Evolutionary conservation across 1,284 basidiomycete genomes (phyloP), one percentile per base, ranked within the genome.

Genomic region (Coniferiporia weirii): DNA sequence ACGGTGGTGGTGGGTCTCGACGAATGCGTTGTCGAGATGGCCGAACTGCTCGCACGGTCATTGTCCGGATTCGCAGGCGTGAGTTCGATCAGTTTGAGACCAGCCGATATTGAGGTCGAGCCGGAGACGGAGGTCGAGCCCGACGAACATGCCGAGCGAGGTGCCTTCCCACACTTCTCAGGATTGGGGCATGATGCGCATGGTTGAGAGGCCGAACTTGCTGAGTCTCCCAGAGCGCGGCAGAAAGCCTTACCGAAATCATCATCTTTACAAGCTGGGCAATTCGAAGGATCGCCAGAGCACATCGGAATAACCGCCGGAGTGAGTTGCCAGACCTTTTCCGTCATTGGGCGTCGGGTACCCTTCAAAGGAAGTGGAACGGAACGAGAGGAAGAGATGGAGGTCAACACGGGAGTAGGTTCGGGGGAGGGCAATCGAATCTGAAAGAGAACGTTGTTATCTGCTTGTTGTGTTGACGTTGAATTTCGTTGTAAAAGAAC

Each of bases 241-340:
- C 93, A 95, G 70, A 95, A 95, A 20, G 92, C 92, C 68, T 87
- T 88, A 20, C 92, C 92, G 64, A 92, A 92, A 20, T 79, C 78
- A 70, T 93, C 91, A 65, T 89, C 85, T 10, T 84, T 85, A 67
- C 90, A 93, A 9, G 89, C 91, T 61, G 80, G 69, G 68, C 90
- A 93, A 70, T 92, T 91, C 8, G 76, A 73, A 3, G 82, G 82
- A 64, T 84, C 82, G 9, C 82, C 82, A 13, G 82, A 80, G 67
- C 82, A 84, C 13, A 66, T 73, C 13, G 79, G 78, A 19, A 62
- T 46, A 54, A 50, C 9, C 40, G 52, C 19, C 22, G 60, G 40
- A 40, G 48, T 52, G 40, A 52, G 34, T 22, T 57, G 52, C 56
- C 56, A 57, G 22, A 58, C 46, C 32, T 50, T 57, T 12, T 40